A percentile compares a stretch with the other conserved stretches of the same genome.
Conservation (phyloP, 306 rosid genomes). For the Vicia sativa region DNA sequence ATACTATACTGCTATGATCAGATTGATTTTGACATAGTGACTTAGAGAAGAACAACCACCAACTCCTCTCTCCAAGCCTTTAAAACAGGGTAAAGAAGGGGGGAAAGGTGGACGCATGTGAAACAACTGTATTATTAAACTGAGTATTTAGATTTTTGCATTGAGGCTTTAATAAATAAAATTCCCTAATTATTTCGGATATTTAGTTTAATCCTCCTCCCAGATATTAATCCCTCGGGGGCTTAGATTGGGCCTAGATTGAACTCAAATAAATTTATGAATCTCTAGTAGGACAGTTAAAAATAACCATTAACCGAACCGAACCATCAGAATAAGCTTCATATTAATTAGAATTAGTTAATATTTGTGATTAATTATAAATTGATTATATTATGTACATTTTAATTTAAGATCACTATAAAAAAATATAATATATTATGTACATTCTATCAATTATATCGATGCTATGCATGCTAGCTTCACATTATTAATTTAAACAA, state of each 20-base stretch:
- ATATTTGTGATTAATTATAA: too few species aligned
- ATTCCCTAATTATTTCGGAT: background rate
- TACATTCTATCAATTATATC: conserved; percentile 16
- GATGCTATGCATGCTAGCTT: background rate
- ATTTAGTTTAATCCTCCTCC: conserved; percentile 5
- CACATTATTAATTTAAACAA: conserved; percentile 27
- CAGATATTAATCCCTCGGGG: background rate
- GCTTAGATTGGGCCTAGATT: background rate
- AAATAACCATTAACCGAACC: too few species aligned
- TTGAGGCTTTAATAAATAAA: conserved; percentile 27
- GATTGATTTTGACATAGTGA: conserved; percentile 37
- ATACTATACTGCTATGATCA: conserved; percentile 37
- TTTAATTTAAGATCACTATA: too few species aligned
- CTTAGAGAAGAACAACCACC: conserved; percentile 26
- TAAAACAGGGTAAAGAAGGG: background rate
- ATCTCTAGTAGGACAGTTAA: background rate
- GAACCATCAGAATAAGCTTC: too few species aligned
- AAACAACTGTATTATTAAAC: conserved; percentile 29
- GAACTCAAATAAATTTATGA: background rate
- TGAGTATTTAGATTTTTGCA: conserved; percentile 32
- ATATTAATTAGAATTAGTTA: too few species aligned
- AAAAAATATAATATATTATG: too few species aligned
- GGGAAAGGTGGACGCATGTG: background rate
- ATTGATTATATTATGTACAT: too few species aligned
- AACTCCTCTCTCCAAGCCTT: conserved; percentile 25